A percentile compares a stretch with the other conserved stretches of the same genome.
Conservation (phyloP, 768 basidiomycete genomes). For the Mycena sanguinolenta region DNA sequence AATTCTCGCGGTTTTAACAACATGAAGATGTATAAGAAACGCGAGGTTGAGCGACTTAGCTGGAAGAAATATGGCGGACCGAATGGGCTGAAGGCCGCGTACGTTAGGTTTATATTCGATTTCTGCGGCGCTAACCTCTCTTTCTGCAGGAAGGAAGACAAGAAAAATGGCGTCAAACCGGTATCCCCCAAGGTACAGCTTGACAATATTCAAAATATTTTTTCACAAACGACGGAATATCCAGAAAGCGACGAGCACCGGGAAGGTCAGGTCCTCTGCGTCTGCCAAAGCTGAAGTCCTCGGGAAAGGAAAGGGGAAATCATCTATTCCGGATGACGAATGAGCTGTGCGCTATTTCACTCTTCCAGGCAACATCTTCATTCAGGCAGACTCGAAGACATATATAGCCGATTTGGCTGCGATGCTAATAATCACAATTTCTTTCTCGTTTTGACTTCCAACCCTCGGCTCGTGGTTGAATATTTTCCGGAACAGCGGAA, state of each 20-base stretch:
- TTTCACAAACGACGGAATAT: no score
- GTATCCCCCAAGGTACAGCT: slow-evolving; percentile 20
- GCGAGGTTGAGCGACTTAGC: slow-evolving; percentile 27
- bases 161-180: slow-evolving; percentile 29
- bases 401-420: no score
- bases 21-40: slow-evolving; percentile 31
- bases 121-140: not conserved
- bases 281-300: slow-evolving; percentile 24
- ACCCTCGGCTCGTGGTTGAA: no score
- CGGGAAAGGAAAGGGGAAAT: slow-evolving; percentile 25
- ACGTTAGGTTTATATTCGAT: not conserved
- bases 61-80: slow-evolving; percentile 34
- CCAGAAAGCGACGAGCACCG: slow-evolving; percentile 12
- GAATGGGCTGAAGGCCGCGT: slow-evolving; percentile 32
- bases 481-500: no score
- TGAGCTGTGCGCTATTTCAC: not conserved
- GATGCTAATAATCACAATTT: no score
- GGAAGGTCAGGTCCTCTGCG: slow-evolving; percentile 17
- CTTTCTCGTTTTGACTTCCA: no score
- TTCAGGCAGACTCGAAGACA: not conserved
- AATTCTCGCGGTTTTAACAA: slow-evolving; percentile 21
- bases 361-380: not conserved
- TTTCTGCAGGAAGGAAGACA: slow-evolving; percentile 20
- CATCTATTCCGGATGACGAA: slow-evolving; percentile 1
- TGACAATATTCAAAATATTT: not conserved